A percentile compares a stretch with the other conserved stretches of the same genome.
Evolutionary conservation across 2,329 filamentous ascomycete species (phyloP).

Genomic region (Nothophaeocryptopus gaeumannii): DNA sequence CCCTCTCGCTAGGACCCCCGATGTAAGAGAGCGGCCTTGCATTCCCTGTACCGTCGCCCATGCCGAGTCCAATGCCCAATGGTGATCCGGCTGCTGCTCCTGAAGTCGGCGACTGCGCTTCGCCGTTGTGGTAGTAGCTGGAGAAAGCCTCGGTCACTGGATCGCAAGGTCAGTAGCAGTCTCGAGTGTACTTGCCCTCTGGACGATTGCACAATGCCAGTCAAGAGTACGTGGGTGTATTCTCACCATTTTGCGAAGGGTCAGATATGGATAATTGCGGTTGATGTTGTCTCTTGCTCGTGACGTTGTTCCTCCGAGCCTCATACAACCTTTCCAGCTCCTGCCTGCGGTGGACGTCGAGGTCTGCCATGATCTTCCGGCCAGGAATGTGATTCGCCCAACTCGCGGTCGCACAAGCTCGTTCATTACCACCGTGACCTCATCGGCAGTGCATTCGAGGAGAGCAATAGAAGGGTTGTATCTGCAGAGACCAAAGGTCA

Average conservation of each 20-base stretch:
- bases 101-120: background rate
- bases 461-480: too few species aligned
- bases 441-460: background rate
- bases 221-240: too few species aligned
- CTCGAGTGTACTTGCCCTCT: too few species aligned
- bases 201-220: too few species aligned
- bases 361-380: background rate
- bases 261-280: constrained; percentile 73
- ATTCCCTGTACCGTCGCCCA: constrained; percentile 58
- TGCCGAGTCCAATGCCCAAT: constrained; percentile 6
- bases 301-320: constrained; percentile 19
- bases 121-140: constrained; percentile 45
- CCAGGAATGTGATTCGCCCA: constrained; percentile 5
- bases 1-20: constrained; percentile 54
- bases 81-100: constrained; percentile 16
- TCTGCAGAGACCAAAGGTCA: too few species aligned
- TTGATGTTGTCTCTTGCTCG: constrained; percentile 1
- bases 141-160: too few species aligned
- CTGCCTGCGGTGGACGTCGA: constrained; percentile 1
- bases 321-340: constrained; percentile 43
- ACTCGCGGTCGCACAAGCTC: too few species aligned
- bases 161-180: too few species aligned
- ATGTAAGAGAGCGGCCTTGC: constrained; percentile 72
- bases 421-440: background rate
- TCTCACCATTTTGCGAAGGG: too few species aligned